Conservation (phyloP, 208 protist species). For the Leptomonas pyrrhocoris region DNA sequence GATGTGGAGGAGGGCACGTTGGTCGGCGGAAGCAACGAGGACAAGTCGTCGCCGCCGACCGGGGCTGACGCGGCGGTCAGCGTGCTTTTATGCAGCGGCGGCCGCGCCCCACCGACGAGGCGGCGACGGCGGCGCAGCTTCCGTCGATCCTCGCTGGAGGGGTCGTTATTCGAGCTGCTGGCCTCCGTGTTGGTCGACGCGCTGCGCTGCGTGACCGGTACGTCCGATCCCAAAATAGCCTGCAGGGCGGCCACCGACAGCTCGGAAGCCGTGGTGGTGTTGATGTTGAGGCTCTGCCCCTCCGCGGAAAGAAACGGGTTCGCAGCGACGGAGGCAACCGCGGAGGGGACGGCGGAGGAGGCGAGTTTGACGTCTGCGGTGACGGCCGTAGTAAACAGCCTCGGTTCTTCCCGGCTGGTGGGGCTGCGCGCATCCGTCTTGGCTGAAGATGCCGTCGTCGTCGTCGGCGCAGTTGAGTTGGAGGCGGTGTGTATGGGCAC, state of each 20-base stretch:
- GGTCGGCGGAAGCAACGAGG: not conserved
- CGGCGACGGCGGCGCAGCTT: constrained; percentile 5
- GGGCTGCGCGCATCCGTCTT: constrained; percentile 1
- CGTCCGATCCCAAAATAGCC: constrained; percentile 1
- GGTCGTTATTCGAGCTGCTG: constrained; percentile 6
- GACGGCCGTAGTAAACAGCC: no score
- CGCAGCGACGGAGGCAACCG: not conserved
- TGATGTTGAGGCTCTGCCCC: not conserved
- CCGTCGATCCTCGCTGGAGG: not conserved
- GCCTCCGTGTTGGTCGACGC: constrained; percentile 10
- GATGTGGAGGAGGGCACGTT: not conserved
- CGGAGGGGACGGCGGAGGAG: not conserved
- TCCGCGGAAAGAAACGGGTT: not conserved
- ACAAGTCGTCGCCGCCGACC: not conserved
- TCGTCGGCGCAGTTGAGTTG: not conserved
- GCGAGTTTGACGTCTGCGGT: not conserved
- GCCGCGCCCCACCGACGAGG: not conserved
- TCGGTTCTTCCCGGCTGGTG: not conserved
- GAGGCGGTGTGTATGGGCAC: not conserved
- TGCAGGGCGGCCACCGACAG: constrained; percentile 9
- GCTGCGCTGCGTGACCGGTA: not conserved
- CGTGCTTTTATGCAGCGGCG: constrained; percentile 6
- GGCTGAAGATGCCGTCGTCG: not conserved
- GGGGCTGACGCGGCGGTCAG: not conserved
- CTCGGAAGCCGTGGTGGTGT: constrained; percentile 1